A percentile compares a stretch with the other conserved stretches of the same genome.
Evolutionary conservation across 305 asterid genomes (phyloP).

Genomic region (Fraxinus sp.): DNA sequence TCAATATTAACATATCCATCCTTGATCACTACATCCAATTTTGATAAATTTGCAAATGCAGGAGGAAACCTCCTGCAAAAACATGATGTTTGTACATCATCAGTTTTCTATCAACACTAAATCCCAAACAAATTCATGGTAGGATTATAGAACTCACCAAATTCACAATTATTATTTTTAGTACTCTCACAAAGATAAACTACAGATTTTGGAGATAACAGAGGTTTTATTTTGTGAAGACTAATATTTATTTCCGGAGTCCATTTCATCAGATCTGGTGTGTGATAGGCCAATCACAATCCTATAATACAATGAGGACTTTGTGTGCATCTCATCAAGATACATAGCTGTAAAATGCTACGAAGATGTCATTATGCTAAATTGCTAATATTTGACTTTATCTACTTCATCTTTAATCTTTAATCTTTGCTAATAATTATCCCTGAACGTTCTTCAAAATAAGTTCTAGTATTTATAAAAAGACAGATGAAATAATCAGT

Average conservation of each 20-base stretch:
- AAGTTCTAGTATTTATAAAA: background rate
- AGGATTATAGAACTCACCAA: background rate
- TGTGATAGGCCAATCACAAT: background rate
- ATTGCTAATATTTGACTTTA: background rate
- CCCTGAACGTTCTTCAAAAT: background rate
- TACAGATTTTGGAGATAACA: background rate
- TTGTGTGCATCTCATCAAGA: background rate
- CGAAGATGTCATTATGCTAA: background rate
- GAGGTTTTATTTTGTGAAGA: background rate
- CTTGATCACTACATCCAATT: conserved; percentile 67
- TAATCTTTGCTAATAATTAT: background rate
- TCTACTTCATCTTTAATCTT: background rate
- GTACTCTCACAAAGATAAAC: background rate
- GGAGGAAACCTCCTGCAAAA: conserved; percentile 79
- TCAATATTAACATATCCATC: conserved; percentile 73
- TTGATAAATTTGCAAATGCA: conserved; percentile 62
- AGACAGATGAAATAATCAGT: background rate
- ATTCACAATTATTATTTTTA: background rate
- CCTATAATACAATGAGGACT: background rate
- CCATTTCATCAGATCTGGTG: background rate
- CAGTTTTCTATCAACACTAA: background rate
- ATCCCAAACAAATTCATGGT: background rate
- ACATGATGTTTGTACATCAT: conserved; percentile 20
- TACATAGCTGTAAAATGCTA: background rate
- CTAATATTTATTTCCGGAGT: background rate